Evolutionary conservation across 148 eudicot genomes (phyloP).

Genomic region (Camellia granthamiana): DNA sequence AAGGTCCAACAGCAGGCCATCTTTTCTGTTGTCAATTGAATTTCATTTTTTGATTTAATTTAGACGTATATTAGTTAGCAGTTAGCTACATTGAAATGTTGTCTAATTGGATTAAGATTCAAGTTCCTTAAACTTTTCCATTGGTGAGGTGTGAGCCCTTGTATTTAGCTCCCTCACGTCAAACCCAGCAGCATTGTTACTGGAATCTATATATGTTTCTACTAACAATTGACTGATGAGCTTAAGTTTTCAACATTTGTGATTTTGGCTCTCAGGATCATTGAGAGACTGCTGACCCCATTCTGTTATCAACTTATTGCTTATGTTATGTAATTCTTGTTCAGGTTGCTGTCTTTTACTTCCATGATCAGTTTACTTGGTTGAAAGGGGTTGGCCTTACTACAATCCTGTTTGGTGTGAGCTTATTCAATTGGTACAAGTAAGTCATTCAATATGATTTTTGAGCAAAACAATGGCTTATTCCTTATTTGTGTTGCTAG

Average conservation of each 20-base stretch:
- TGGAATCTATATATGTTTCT: slow-evolving; percentile 1
- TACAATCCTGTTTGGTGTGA: slow-evolving; percentile 79
- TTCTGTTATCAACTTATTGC: background rate
- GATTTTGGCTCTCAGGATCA: background rate
- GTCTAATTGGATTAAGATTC: background rate
- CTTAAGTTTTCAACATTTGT: background rate
- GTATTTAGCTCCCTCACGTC: background rate
- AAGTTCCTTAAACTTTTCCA: background rate
- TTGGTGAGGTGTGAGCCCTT: background rate
- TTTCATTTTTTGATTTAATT: too few species aligned
- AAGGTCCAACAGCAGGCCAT: background rate
- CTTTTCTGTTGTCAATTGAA: too few species aligned
- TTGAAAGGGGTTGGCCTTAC: slow-evolving; percentile 84
- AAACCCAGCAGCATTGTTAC: background rate
- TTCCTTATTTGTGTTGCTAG: slow-evolving; percentile 1
- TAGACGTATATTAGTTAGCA: background rate
- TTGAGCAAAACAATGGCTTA: too few species aligned
- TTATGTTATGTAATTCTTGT: slow-evolving; percentile 16
- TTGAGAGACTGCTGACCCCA: background rate
- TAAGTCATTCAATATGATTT: slow-evolving; percentile 51
- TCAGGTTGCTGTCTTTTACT: slow-evolving; percentile 97
- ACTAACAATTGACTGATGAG: background rate
- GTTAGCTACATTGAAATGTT: background rate
- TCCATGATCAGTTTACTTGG: slow-evolving; percentile 95
- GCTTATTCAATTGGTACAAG: slow-evolving; percentile 97